These are phyloP conservation scores for Phyllosticta citrichinensis DNA, from an alignment of 2,329 filamentous ascomycete species.

Conservation along the genomic window DNA sequence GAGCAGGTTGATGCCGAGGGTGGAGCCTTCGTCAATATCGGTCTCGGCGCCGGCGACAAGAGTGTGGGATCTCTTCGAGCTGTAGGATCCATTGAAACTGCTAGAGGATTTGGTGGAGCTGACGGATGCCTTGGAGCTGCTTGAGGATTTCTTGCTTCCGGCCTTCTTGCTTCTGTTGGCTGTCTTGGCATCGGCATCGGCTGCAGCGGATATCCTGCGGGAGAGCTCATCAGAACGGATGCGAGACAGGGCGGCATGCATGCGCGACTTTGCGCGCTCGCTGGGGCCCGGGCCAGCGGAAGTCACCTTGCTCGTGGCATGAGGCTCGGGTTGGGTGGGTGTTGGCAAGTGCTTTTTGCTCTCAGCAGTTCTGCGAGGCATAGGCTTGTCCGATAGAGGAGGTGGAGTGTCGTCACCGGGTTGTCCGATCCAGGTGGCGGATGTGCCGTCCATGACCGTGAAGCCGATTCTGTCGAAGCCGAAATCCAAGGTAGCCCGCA, in stretches of 20 bases:
- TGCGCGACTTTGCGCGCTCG: no score
- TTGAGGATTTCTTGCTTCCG: no score
- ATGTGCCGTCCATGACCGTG: neutral
- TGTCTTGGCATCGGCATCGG: no score
- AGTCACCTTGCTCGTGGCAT: no score
- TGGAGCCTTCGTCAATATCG: neutral
- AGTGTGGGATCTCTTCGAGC: neutral
- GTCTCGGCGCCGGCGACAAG: neutral
- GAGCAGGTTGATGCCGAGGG: neutral
- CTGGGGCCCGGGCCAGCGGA: no score
- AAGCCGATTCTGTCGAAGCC: neutral
- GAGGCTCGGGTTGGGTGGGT: no score
- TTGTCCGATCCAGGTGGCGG: neutral
- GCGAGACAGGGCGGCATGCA: no score
- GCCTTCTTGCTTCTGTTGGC: no score
- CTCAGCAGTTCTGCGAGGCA: neutral
- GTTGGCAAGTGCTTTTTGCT: neutral
- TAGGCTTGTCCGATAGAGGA: neutral
- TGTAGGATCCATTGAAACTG: neutral
- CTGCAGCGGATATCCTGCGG: no score
- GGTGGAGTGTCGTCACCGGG: neutral
- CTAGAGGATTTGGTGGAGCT: neutral
- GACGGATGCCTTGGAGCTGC: no score
- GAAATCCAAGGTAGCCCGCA: neutral
- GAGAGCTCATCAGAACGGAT: no score